phyloP scores from a whole-genome alignment of 1,284 basidiomycete genomes.

The Heterobasidion annosum region DNA sequence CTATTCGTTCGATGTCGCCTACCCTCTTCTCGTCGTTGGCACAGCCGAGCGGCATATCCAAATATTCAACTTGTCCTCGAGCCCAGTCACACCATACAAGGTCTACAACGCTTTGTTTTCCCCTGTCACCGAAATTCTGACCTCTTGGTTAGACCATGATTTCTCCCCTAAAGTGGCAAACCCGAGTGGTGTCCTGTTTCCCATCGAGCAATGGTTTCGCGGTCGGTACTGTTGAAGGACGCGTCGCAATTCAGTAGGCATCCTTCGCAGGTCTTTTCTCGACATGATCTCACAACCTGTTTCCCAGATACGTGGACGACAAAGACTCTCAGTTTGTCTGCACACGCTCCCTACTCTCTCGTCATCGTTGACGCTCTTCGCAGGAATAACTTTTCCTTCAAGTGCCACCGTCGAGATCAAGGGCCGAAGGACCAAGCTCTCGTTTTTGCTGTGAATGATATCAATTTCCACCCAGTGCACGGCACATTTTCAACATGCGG shows the following conservation, averaged over 20 bases:
- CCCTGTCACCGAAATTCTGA: neutral
- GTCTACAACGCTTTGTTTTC: slow-evolving; percentile 23
- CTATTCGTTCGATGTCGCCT: slow-evolving; percentile 81
- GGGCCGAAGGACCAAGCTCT: slow-evolving; percentile 67
- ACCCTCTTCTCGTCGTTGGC: slow-evolving; percentile 89
- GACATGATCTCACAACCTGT: slow-evolving; percentile 4
- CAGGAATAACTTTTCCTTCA: slow-evolving; percentile 91
- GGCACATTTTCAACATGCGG: slow-evolving; percentile 95
- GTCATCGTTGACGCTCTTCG: neutral
- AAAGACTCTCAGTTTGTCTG: slow-evolving; percentile 45
- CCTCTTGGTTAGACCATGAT: slow-evolving; percentile 49
- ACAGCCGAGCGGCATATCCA: slow-evolving; percentile 89
- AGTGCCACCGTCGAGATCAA: slow-evolving; percentile 84
- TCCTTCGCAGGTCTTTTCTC: neutral
- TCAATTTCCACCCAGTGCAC: slow-evolving; percentile 86
- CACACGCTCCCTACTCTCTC: neutral
- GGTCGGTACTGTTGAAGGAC: slow-evolving; percentile 90
- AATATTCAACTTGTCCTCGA: slow-evolving; percentile 76
- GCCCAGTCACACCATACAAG: slow-evolving; percentile 71
- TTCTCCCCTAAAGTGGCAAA: slow-evolving; percentile 93
- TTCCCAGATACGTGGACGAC: slow-evolving; percentile 70
- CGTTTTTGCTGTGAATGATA: slow-evolving; percentile 89
- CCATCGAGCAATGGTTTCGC: slow-evolving; percentile 79
- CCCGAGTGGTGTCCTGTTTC: slow-evolving; percentile 84
- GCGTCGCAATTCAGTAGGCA: slow-evolving; percentile 91